Conservation (phyloP, 495 filamentous ascomycete genomes). For the Aspergillus steynii region DNA sequence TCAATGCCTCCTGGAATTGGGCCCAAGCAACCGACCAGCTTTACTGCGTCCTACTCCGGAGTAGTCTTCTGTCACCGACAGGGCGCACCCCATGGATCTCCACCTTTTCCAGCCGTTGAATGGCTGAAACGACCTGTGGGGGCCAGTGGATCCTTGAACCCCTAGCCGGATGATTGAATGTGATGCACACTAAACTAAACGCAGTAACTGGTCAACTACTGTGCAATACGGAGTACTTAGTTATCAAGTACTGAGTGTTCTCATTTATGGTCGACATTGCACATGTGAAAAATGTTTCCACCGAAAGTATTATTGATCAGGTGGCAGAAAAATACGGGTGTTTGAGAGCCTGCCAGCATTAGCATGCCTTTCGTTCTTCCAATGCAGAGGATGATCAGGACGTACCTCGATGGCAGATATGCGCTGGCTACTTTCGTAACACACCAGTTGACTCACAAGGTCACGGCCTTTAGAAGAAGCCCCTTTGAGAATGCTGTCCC, state of each 20-base stretch:
- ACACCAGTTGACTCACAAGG: constrained; percentile 53
- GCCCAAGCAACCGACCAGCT: too few species aligned
- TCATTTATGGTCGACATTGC: background rate
- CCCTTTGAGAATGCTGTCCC: constrained; percentile 54
- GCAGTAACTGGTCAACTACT: background rate
- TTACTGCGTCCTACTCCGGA: too few species aligned
- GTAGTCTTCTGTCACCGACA: too few species aligned
- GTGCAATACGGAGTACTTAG: background rate
- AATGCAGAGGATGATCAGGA: background rate
- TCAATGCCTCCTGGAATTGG: too few species aligned
- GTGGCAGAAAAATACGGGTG: constrained; percentile 38
- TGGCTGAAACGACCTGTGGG: background rate
- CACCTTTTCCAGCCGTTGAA: background rate
- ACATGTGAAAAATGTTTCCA: background rate
- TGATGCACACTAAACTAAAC: background rate
- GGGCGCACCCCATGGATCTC: background rate
- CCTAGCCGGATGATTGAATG: background rate
- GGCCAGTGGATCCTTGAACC: background rate
- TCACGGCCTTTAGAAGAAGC: constrained; percentile 52
- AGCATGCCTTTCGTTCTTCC: background rate
- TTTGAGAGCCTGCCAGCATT: constrained; percentile 30
- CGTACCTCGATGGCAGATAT: constrained; percentile 53
- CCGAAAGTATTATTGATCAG: background rate
- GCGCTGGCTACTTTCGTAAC: constrained; percentile 56
- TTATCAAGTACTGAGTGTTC: background rate